Evolutionary conservation across 1,139 yeast species (phyloP).

Genomic region (Candida anutae): DNA sequence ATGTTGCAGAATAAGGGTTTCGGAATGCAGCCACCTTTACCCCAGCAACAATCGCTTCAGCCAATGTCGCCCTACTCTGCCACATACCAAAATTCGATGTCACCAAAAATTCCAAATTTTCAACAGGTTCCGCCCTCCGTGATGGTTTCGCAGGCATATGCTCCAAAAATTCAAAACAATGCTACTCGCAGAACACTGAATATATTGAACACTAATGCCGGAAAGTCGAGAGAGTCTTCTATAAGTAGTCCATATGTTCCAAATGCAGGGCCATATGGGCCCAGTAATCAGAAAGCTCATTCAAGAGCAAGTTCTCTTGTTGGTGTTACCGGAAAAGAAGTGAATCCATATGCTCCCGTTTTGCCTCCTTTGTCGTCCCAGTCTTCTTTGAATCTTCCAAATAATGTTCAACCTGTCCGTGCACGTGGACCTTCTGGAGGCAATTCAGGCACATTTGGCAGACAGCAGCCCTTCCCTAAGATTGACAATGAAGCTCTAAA

Average conservation of each 20-base stretch:
- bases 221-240: slow-evolving; percentile 10
- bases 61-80: too few relatives aligned
- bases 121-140: too few relatives aligned
- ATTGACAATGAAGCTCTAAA: slow-evolving; percentile 23
- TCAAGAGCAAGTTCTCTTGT: slow-evolving; percentile 38
- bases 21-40: too few relatives aligned
- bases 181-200: too few relatives aligned
- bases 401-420: slow-evolving; percentile 9
- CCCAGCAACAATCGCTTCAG: too few relatives aligned
- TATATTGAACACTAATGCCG: slow-evolving; percentile 10
- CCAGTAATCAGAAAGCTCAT: slow-evolving; percentile 29
- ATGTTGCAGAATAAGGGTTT: too few relatives aligned
- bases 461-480: slow-evolving; percentile 16
- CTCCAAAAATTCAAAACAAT: too few relatives aligned
- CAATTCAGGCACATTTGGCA: slow-evolving; percentile 18
- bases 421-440: slow-evolving; percentile 24
- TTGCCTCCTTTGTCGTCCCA: slow-evolving; percentile 11
- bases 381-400: neutral
- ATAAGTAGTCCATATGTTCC: slow-evolving; percentile 39
- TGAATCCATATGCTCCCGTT: slow-evolving; percentile 40
- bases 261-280: slow-evolving; percentile 41
- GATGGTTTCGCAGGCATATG: too few relatives aligned
- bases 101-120: too few relatives aligned
- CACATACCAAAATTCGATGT: too few relatives aligned
- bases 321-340: slow-evolving; percentile 31